phyloP scores from a whole-genome alignment of 2,329 filamentous ascomycete genomes.

The Orbilia ellipsospora region DNA sequence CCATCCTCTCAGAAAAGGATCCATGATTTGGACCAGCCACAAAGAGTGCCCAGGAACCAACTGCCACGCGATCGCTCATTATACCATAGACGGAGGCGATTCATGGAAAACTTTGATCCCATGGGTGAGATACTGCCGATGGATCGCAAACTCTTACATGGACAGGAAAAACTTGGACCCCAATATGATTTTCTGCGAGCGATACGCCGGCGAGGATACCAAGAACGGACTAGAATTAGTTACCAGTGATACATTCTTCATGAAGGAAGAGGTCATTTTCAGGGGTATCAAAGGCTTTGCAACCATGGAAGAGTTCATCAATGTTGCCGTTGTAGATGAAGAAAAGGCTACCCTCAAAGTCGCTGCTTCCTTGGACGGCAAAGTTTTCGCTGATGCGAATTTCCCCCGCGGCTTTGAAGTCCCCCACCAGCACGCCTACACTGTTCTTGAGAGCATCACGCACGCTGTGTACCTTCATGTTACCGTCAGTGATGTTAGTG shows the following conservation, averaged over 20 bases:
- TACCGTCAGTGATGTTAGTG: conserved; percentile 74
- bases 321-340: conserved; percentile 78
- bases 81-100: conserved; percentile 81
- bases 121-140: conserved; percentile 84
- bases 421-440: conserved; percentile 83
- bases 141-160: conserved; percentile 70
- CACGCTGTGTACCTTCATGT: conserved; percentile 96
- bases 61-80: conserved; percentile 79
- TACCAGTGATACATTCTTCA: conserved; percentile 79
- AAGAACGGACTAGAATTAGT: conserved; percentile 75
- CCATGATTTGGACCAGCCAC: conserved; percentile 78
- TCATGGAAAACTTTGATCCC: conserved; percentile 80
- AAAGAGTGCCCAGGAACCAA: conserved; percentile 59
- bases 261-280: conserved; percentile 72
- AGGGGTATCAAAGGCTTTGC: conserved; percentile 84
- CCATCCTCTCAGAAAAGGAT: conserved; percentile 85
- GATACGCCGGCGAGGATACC: conserved; percentile 72
- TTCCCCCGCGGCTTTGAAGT: conserved; percentile 89
- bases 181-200: conserved; percentile 72
- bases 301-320: conserved; percentile 95
- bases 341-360: conserved; percentile 77
- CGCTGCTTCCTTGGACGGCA: conserved; percentile 85
- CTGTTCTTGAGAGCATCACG: conserved; percentile 91
- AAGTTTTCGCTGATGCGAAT: conserved; percentile 80
- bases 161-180: conserved; percentile 66